A percentile compares a stretch with the other conserved stretches of the same genome.
Conservation (phyloP, 2,329 filamentous ascomycete genomes). For the Diaporthe destruens region DNA sequence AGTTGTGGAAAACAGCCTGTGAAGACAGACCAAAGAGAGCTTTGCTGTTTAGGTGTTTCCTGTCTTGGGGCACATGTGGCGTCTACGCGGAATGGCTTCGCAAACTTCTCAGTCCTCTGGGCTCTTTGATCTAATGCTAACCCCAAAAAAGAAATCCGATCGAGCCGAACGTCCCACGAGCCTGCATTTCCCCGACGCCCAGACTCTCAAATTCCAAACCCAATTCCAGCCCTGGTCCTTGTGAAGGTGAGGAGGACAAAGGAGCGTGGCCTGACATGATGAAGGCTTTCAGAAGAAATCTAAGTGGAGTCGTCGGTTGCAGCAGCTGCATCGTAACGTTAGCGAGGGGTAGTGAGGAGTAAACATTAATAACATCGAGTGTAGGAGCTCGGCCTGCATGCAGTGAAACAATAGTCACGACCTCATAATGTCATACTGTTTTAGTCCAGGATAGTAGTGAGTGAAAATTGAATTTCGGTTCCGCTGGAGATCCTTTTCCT, state of each 20-base stretch:
- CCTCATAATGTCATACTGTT: neutral
- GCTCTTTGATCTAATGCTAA: neutral
- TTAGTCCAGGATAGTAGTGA: neutral
- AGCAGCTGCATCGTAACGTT: slow-evolving; percentile 6
- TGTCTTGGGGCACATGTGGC: neutral
- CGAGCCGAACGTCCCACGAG: neutral
- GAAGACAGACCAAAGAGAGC: neutral
- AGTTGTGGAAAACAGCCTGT: neutral
- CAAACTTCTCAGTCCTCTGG: neutral
- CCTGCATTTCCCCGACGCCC: neutral
- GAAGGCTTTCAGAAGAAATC: neutral
- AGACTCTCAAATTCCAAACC: slow-evolving; percentile 10
- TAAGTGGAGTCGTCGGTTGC: slow-evolving; percentile 2
- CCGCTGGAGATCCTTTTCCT: neutral
- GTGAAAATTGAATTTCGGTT: neutral
- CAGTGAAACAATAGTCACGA: slow-evolving; percentile 17
- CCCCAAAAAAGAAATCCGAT: slow-evolving; percentile 13
- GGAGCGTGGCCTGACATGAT: slow-evolving; percentile 10
- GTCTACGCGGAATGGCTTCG: neutral
- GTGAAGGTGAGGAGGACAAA: neutral
- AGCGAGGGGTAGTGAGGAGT: slow-evolving; percentile 28
- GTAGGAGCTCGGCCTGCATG: slow-evolving; percentile 23
- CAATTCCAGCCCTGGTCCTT: slow-evolving; percentile 7
- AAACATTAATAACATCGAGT: neutral
- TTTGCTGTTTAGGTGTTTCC: neutral